Percentiles rank a stretch among this genome's conserved stretches.
Evolutionary conservation across 2,329 filamentous ascomycete species (phyloP).

Genomic region (Aspergillus novoparasiticus): DNA sequence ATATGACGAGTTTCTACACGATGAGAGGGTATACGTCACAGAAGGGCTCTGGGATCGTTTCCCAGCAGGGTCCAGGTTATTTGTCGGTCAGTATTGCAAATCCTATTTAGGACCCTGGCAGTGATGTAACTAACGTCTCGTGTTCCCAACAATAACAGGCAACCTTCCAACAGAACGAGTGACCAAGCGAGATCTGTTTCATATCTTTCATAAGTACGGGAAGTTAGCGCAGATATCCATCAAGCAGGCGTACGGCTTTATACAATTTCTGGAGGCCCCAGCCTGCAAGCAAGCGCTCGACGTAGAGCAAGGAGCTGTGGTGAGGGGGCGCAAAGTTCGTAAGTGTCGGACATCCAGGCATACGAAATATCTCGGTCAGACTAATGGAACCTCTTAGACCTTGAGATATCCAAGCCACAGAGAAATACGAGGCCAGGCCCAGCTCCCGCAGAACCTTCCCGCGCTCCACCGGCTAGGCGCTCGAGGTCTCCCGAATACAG

Average conservation of each 20-base stretch:
- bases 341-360: conserved; percentile 43
- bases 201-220: conserved; percentile 83
- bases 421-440: conserved; percentile 68
- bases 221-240: conserved; percentile 91
- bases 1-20: conserved; percentile 54
- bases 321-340: conserved; percentile 94
- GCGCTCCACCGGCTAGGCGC: conserved; percentile 50
- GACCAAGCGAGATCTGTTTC: conserved; percentile 90
- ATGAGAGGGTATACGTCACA: conserved; percentile 54
- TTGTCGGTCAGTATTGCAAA: conserved; percentile 46
- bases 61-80: conserved; percentile 50
- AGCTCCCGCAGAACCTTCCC: conserved; percentile 41
- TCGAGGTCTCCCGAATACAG: conserved; percentile 66
- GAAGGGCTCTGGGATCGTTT: conserved; percentile 57
- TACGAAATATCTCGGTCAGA: neutral
- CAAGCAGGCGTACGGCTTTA: conserved; percentile 95
- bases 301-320: conserved; percentile 75
- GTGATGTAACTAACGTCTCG: neutral
- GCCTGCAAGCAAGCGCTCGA: conserved; percentile 77
- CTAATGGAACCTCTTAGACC: conserved; percentile 27
- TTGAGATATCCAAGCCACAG: conserved; percentile 75
- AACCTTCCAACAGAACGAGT: conserved; percentile 93
- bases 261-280: conserved; percentile 80
- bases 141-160: conserved; percentile 53
- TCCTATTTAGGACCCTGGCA: neutral